phyloP scores from a whole-genome alignment of 345 rosid species.

The Citrus trifoliata region DNA sequence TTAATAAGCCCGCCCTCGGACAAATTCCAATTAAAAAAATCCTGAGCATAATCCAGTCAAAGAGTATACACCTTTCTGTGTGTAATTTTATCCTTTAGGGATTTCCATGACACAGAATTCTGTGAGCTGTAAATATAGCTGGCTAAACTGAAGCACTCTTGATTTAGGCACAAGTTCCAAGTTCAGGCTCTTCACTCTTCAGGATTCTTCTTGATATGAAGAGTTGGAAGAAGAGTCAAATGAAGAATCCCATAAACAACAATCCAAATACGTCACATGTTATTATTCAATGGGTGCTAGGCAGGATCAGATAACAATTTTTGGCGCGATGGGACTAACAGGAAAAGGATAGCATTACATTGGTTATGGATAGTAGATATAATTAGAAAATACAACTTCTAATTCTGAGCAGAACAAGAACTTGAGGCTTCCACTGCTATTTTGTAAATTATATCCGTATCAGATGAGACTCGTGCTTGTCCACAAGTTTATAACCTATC shows the following conservation, averaged over 20 bases:
- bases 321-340: not conserved
- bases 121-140: not conserved
- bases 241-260: not conserved
- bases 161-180: not conserved
- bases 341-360: not conserved
- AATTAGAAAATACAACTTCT: slow-evolving; percentile 13
- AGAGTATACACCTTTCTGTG: not conserved
- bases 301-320: not conserved
- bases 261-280: not conserved
- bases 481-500: not conserved
- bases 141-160: not conserved
- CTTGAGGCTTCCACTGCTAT: slow-evolving; percentile 1
- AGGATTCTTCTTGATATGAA: not conserved
- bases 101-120: not conserved
- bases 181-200: not conserved
- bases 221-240: not conserved
- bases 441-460: slow-evolving; percentile 18
- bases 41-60: not conserved
- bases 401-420: slow-evolving; percentile 16
- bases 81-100: not conserved
- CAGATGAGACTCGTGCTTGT: slow-evolving; percentile 9
- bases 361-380: not conserved
- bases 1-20: not conserved
- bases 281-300: not conserved
- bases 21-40: not conserved